Evolutionary conservation across 2,329 filamentous ascomycete species (phyloP).

Genomic region (Colletotrichum sp.): DNA sequence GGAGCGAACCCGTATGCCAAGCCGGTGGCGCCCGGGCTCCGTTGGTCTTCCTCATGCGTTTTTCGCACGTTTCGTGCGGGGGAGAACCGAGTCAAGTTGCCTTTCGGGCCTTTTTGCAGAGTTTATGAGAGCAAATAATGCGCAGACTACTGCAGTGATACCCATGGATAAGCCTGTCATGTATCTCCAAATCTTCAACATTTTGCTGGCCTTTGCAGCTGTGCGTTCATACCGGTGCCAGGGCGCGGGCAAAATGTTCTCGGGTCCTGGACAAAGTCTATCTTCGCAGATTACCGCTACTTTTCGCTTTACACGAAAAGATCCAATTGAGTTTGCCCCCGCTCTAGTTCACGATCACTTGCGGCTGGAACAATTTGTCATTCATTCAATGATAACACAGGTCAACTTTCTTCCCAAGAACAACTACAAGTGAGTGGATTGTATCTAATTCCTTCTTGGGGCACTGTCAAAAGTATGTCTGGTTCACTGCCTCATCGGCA

Average conservation of each 20-base stretch:
- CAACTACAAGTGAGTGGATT: no score
- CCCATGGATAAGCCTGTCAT: background rate
- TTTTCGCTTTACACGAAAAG: background rate
- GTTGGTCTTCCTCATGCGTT: background rate
- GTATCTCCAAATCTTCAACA: rapidly evolving
- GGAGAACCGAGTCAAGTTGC: rapidly evolving
- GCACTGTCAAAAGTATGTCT: no score
- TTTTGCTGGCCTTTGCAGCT: rapidly evolving
- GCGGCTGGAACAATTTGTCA: no score
- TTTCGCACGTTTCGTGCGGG: background rate
- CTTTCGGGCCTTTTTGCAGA: background rate
- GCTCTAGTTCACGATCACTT: background rate
- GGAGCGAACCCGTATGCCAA: rapidly evolving
- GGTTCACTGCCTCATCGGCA: no score
- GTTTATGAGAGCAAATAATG: background rate
- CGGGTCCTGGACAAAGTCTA: rapidly evolving
- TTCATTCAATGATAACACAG: no score
- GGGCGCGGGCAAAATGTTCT: background rate
- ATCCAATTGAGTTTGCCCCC: background rate
- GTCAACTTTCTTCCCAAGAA: no score
- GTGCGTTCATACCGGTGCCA: background rate
- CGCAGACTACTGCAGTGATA: rapidly evolving
- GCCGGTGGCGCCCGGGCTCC: background rate
- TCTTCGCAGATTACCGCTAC: background rate
- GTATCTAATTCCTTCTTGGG: no score